Percentiles rank a stretch among this genome's conserved stretches.
These are phyloP conservation scores for Puya raimondii DNA, from an alignment of 176 grass and related monocot species.

Conservation along the genomic window DNA sequence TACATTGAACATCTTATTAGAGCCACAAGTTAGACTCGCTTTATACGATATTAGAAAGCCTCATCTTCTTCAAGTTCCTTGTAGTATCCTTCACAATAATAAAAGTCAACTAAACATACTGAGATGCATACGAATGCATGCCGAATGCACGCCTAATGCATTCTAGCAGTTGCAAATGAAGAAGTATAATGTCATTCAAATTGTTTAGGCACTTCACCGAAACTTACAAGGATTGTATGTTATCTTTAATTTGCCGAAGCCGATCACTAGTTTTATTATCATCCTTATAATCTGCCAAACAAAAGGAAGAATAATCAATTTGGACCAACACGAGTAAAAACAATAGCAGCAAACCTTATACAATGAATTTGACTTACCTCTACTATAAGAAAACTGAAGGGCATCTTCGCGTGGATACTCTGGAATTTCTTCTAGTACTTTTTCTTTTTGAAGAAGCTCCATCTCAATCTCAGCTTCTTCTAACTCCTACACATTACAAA, in stretches of 20 bases:
- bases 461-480: constrained; percentile 97
- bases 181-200: not conserved
- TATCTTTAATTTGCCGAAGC: constrained; percentile 62
- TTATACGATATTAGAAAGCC: too few species aligned
- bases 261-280: constrained; percentile 42
- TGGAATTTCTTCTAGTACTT: constrained; percentile 29
- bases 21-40: too few species aligned
- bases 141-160: not conserved
- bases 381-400: constrained; percentile 19
- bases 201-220: not conserved
- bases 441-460: constrained; percentile 71
- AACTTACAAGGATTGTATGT: constrained; percentile 73
- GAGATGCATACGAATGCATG: not conserved
- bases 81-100: too few species aligned
- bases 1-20: too few species aligned
- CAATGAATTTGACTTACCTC: constrained; percentile 17
- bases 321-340: not conserved
- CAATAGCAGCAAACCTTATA: constrained; percentile 2
- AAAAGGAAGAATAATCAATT: constrained; percentile 6
- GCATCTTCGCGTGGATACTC: constrained; percentile 19
- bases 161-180: not conserved
- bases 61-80: too few species aligned
- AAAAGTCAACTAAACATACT: not conserved
- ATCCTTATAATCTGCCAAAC: constrained; percentile 54
- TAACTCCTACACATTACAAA: constrained; percentile 56